A percentile compares a stretch with the other conserved stretches of the same genome.
Evolutionary conservation across 108 stramenopile genomes (phyloP).

Genomic region (Nitzschia sp.): DNA sequence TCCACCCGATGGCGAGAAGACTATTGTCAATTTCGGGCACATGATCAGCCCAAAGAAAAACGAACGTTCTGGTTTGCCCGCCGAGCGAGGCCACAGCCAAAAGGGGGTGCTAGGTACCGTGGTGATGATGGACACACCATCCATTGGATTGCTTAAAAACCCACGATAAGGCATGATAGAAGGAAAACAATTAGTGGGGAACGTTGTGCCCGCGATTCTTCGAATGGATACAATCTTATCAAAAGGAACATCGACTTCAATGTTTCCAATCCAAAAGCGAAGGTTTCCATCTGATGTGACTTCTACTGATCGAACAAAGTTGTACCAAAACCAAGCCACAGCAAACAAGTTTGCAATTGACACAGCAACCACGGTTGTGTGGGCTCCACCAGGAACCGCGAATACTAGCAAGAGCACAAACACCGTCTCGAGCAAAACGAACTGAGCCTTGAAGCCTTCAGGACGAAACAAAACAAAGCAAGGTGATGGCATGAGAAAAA

Average conservation of each 20-base stretch:
- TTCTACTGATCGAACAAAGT: constrained; percentile 83
- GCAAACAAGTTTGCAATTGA: constrained; percentile 74
- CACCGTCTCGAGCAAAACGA: constrained; percentile 69
- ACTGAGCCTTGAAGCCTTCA: constrained; percentile 78
- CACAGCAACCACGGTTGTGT: constrained; percentile 79
- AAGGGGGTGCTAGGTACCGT: constrained; percentile 83
- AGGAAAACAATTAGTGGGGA: constrained; percentile 35
- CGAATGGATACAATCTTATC: constrained; percentile 77
- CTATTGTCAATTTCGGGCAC: constrained; percentile 79
- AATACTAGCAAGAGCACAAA: constrained; percentile 64
- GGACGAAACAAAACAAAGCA: too few species aligned
- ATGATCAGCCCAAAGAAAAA: constrained; percentile 62
- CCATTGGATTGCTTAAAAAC: constrained; percentile 62
- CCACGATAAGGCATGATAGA: constrained; percentile 75
- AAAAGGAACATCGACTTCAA: constrained; percentile 85
- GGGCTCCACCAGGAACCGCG: constrained; percentile 83
- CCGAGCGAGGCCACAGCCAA: constrained; percentile 85
- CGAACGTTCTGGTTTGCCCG: constrained; percentile 78
- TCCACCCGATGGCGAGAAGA: constrained; percentile 80
- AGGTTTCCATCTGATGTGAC: constrained; percentile 79
- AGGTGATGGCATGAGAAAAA: too few species aligned
- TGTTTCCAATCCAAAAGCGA: constrained; percentile 90
- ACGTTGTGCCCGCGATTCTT: constrained; percentile 28
- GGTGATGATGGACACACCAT: constrained; percentile 82
- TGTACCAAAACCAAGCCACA: constrained; percentile 91